These are phyloP conservation scores for Globisporangium yorkense DNA, from an alignment of 352 stramenopile genomes.

Conservation along the genomic window DNA sequence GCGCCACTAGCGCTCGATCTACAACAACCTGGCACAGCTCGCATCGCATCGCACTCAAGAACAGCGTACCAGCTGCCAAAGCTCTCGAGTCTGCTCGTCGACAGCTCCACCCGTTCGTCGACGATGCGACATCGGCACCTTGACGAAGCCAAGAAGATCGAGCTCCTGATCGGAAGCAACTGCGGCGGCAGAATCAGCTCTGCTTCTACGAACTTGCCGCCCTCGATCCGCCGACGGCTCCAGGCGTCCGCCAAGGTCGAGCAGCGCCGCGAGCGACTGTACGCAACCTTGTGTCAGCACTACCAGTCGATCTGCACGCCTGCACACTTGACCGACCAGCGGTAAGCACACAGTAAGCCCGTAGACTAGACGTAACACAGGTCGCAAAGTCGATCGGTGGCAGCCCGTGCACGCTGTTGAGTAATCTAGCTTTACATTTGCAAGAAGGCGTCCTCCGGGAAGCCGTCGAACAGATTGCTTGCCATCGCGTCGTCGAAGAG, in stretches of 20 bases:
- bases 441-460: constrained; percentile 70
- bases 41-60: background rate
- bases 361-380: too few species aligned
- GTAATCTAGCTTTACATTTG: constrained; percentile 36
- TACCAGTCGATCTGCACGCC: constrained; percentile 22
- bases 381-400: too few species aligned
- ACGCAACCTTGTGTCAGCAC: constrained; percentile 39
- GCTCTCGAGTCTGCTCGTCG: constrained; percentile 41
- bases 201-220: constrained; percentile 41
- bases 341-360: too few species aligned
- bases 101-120: constrained; percentile 29
- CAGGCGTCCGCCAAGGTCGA: constrained; percentile 32
- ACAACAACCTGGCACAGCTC: background rate
- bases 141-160: constrained; percentile 61
- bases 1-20: background rate
- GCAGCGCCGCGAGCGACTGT: constrained; percentile 49
- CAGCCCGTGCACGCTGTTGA: too few species aligned
- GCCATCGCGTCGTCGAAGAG: constrained; percentile 36
- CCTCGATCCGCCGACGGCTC: constrained; percentile 41
- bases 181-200: constrained; percentile 45
- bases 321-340: background rate
- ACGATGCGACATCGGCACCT: constrained; percentile 18
- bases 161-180: constrained; percentile 56
- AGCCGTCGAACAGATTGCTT: constrained; percentile 69
- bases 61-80: constrained; percentile 16